Conservation (phyloP, 1,139 yeast species). For the Scheffersomyces lignicola region DNA sequence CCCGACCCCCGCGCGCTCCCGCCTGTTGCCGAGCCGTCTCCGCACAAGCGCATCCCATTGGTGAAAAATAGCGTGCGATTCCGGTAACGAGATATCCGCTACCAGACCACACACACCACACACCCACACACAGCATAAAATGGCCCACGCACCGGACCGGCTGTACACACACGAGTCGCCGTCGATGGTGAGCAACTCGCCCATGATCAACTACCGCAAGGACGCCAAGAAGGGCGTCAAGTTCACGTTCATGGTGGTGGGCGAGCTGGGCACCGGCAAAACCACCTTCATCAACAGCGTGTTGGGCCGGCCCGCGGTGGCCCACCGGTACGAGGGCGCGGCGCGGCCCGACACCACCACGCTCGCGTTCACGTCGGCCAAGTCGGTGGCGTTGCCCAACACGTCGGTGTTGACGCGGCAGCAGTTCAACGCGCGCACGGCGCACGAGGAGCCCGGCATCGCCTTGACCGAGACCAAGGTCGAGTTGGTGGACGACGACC, state of each 20-base stretch:
- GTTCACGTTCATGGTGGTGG: conserved; percentile 82
- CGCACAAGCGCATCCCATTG: too few relatives aligned
- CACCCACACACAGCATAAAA: conserved; percentile 7
- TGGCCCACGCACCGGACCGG: conserved; percentile 21
- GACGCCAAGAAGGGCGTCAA: conserved; percentile 84
- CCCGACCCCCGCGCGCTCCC: too few relatives aligned
- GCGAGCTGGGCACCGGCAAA: conserved; percentile 83
- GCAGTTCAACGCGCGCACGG: conserved; percentile 43
- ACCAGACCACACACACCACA: conserved; percentile 4
- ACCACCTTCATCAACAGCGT: conserved; percentile 82
- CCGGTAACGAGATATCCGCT: too few relatives aligned
- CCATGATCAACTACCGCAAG: conserved; percentile 56
- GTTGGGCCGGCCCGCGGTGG: conserved; percentile 58
- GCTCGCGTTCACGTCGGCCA: conserved; percentile 49
- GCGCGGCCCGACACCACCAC: conserved; percentile 40
- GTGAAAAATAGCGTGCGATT: too few relatives aligned
- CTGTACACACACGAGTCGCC: conserved; percentile 38
- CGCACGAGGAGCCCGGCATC: conserved; percentile 58
- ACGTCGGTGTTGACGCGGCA: conserved; percentile 44
- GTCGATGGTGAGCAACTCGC: conserved; percentile 36
- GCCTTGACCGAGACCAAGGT: conserved; percentile 68
- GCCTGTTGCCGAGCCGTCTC: too few relatives aligned
- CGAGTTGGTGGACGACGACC: conserved; percentile 75
- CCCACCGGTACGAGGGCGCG: conserved; percentile 53
- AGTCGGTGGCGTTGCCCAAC: conserved; percentile 52